Conservation (phyloP, 2,329 filamentous ascomycete species). For the Cladosporium sp. region DNA sequence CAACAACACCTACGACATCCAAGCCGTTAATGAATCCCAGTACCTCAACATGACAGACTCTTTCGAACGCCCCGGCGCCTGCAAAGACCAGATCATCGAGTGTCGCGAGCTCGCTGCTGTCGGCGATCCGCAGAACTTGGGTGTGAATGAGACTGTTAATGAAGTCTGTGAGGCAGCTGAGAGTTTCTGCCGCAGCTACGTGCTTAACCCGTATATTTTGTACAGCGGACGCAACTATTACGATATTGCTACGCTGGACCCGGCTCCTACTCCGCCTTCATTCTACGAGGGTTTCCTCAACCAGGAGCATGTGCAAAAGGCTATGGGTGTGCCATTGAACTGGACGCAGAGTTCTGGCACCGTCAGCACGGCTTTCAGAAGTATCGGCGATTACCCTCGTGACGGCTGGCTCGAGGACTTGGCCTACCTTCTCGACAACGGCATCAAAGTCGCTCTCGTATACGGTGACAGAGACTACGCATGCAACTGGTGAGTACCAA, state of each 20-base stretch:
- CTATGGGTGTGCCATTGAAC: slow-evolving; percentile 54
- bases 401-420: slow-evolving; percentile 53
- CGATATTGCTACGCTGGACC: slow-evolving; percentile 55
- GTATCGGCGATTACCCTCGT: slow-evolving; percentile 53
- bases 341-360: slow-evolving; percentile 17
- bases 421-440: slow-evolving; percentile 57
- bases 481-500: slow-evolving; percentile 23
- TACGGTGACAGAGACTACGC: slow-evolving; percentile 60
- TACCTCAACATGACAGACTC: slow-evolving; percentile 50
- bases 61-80: slow-evolving; percentile 52
- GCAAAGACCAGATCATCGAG: slow-evolving; percentile 54
- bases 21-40: slow-evolving; percentile 52
- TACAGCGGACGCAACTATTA: slow-evolving; percentile 55
- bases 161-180: slow-evolving; percentile 49
- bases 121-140: slow-evolving; percentile 54
- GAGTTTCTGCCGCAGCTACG: slow-evolving; percentile 48
- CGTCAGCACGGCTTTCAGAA: slow-evolving; percentile 29
- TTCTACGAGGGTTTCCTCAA: slow-evolving; percentile 60
- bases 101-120: slow-evolving; percentile 53
- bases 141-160: slow-evolving; percentile 43
- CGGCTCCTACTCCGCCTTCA: slow-evolving; percentile 41
- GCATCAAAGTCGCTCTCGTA: slow-evolving; percentile 57
- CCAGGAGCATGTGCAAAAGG: slow-evolving; percentile 56
- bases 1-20: slow-evolving; percentile 60
- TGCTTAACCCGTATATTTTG: slow-evolving; percentile 50